These are phyloP conservation scores for Quillaja saponaria DNA, from an alignment of 306 rosid genomes.

Conservation along the genomic window DNA sequence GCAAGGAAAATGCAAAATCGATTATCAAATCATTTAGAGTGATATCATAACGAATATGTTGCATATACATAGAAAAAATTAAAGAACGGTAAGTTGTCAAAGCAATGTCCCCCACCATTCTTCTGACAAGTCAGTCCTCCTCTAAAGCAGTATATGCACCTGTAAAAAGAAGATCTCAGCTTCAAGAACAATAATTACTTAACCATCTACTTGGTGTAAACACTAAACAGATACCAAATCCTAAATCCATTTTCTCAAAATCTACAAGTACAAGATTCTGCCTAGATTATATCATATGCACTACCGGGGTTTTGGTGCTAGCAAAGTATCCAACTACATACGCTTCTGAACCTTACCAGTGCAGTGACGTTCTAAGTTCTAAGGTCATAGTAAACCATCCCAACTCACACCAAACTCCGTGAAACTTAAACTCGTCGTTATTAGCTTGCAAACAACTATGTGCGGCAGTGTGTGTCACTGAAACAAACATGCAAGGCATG, in stretches of 20 bases:
- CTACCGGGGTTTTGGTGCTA: background rate
- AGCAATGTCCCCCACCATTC: constrained; percentile 39
- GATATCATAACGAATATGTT: constrained; percentile 18
- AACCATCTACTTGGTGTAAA: background rate
- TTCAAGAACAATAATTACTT: background rate
- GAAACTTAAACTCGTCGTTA: too few relatives aligned
- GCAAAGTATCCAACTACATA: constrained; percentile 1
- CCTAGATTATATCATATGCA: constrained; percentile 18
- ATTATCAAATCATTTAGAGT: constrained; percentile 27
- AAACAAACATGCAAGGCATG: too few relatives aligned
- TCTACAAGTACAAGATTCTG: constrained; percentile 25
- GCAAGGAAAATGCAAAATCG: background rate
- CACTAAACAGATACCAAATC: background rate
- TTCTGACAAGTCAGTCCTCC: constrained; percentile 28
- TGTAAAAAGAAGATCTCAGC: constrained; percentile 26
- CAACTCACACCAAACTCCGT: too few relatives aligned
- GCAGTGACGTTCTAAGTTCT: background rate
- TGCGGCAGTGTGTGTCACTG: too few relatives aligned
- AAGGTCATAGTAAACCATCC: background rate
- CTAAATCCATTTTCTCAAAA: background rate
- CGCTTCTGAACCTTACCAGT: constrained; percentile 4
- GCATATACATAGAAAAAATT: constrained; percentile 5
- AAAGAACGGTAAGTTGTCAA: constrained; percentile 5
- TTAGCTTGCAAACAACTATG: too few relatives aligned
- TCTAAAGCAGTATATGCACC: constrained; percentile 20